Percentiles rank a stretch among this genome's conserved stretches.
phyloP scores from a whole-genome alignment of 1,284 basidiomycete species.

The Peniophora sp. region DNA sequence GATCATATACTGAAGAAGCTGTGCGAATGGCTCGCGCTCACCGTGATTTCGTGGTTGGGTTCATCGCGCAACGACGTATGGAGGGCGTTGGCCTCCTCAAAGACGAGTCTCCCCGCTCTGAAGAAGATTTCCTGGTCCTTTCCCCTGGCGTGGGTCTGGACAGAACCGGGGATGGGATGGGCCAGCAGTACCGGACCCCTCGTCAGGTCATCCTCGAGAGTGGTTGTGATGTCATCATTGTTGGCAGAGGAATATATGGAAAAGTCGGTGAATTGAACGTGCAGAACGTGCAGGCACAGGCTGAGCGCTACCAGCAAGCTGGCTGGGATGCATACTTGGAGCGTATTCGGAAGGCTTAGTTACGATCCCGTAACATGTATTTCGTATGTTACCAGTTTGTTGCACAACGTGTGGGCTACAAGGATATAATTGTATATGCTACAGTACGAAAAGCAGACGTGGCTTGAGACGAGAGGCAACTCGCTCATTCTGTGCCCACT shows the following conservation, averaged over 20 bases:
- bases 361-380: neutral
- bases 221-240: slow-evolving; percentile 98
- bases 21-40: slow-evolving; percentile 81
- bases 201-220: slow-evolving; percentile 74
- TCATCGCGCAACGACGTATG: slow-evolving; percentile 87
- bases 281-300: slow-evolving; percentile 58
- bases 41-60: slow-evolving; percentile 88
- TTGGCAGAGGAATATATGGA: slow-evolving; percentile 93
- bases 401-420: neutral
- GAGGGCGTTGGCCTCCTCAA: slow-evolving; percentile 47
- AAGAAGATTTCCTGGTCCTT: slow-evolving; percentile 83
- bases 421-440: neutral
- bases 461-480: slow-evolving; percentile 9
- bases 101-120: slow-evolving; percentile 20
- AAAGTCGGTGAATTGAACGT: slow-evolving; percentile 54
- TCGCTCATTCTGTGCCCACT: neutral
- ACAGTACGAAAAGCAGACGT: neutral
- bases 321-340: slow-evolving; percentile 91
- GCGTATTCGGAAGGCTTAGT: slow-evolving; percentile 5
- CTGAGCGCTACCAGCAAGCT: slow-evolving; percentile 75
- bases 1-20: slow-evolving; percentile 79
- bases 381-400: too few species aligned
- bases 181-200: slow-evolving; percentile 96
- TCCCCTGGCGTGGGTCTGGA: slow-evolving; percentile 93
- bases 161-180: slow-evolving; percentile 78